Conservation (phyloP, 2,329 filamentous ascomycete species). For the Aspergillus tubingensis region DNA sequence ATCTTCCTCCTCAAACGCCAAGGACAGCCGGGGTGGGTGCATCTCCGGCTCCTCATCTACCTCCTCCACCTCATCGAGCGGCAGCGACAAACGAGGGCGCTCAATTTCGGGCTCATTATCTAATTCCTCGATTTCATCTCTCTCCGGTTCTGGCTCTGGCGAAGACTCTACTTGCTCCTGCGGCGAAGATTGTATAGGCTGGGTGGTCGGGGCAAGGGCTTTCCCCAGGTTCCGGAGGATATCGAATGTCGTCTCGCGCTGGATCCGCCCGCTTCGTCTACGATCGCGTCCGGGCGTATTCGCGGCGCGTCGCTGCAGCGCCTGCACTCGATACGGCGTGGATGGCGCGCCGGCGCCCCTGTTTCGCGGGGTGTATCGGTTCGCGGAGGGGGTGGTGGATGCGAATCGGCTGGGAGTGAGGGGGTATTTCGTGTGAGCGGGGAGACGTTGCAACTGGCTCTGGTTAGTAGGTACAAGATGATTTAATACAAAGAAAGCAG, state of each 20-base stretch:
- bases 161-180: slow-evolving; percentile 31
- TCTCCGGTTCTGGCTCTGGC: slow-evolving; percentile 21
- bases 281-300: slow-evolving; percentile 54
- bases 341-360: slow-evolving; percentile 46
- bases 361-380: slow-evolving; percentile 38
- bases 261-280: slow-evolving; percentile 51
- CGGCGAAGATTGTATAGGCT: slow-evolving; percentile 51
- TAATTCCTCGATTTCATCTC: slow-evolving; percentile 47
- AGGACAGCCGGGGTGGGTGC: slow-evolving; percentile 41
- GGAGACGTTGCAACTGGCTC: slow-evolving; percentile 37
- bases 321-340: slow-evolving; percentile 58
- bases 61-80: slow-evolving; percentile 49
- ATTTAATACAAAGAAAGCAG: background rate
- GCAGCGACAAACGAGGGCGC: slow-evolving; percentile 46
- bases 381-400: slow-evolving; percentile 34
- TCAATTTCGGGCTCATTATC: slow-evolving; percentile 51
- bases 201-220: slow-evolving; percentile 54
- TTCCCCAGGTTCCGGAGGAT: slow-evolving; percentile 55
- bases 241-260: slow-evolving; percentile 59
- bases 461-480: background rate
- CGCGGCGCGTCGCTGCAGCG: slow-evolving; percentile 56
- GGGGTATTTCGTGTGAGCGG: slow-evolving; percentile 33
- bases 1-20: slow-evolving; percentile 50
- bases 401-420: slow-evolving; percentile 39
- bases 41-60: slow-evolving; percentile 48